Conservation (phyloP, 768 basidiomycete species). For the Coprinellus micaceus region DNA sequence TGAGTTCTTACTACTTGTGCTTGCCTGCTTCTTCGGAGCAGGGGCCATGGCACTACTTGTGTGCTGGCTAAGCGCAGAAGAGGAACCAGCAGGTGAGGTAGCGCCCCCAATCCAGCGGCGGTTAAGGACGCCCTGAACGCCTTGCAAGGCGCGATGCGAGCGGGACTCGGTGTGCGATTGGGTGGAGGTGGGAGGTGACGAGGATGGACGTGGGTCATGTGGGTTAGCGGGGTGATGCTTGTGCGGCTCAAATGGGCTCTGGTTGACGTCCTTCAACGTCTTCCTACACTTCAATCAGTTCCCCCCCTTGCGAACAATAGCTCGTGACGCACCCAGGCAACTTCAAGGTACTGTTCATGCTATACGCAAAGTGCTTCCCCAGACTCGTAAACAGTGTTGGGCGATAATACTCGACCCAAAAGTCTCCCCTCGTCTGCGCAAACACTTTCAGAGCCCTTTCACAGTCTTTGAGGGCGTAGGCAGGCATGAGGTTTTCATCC, state of each 20-base stretch:
- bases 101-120: no score
- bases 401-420: slow-evolving; percentile 88
- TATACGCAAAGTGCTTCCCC: slow-evolving; percentile 86
- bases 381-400: slow-evolving; percentile 80
- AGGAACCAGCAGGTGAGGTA: no score
- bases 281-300: slow-evolving; percentile 42
- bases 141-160: no score
- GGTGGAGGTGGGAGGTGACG: neutral
- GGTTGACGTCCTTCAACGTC: slow-evolving; percentile 59
- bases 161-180: no score
- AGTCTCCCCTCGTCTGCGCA: slow-evolving; percentile 60
- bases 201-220: slow-evolving; percentile 34
- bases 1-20: no score
- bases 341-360: slow-evolving; percentile 87
- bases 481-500: slow-evolving; percentile 60
- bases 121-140: no score
- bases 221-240: slow-evolving; percentile 36
- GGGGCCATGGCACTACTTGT: no score
- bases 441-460: slow-evolving; percentile 57
- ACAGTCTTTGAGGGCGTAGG: slow-evolving; percentile 67
- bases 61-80: no score
- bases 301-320: neutral
- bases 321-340: slow-evolving; percentile 64
- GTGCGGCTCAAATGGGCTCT: slow-evolving; percentile 74
- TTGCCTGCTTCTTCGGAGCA: no score